Conservation (phyloP, 495 filamentous ascomycete genomes). For the Talaromyces thailandensis region DNA sequence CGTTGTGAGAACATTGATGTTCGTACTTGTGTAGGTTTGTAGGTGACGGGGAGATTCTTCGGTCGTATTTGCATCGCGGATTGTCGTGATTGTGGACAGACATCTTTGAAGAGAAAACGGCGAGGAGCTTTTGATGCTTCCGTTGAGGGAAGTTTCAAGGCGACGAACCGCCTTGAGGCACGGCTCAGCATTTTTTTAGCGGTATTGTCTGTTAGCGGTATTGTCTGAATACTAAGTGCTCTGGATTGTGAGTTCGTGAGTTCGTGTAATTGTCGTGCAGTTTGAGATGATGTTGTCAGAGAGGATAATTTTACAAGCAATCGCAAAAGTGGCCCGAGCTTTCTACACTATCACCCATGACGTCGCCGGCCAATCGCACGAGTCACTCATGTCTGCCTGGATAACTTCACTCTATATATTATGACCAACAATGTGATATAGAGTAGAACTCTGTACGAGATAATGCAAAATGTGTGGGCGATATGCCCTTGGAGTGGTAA, state of each 20-base stretch:
- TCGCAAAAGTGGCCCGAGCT: constrained; percentile 5
- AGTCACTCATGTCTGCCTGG: background rate
- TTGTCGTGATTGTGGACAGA: background rate
- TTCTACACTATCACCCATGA: constrained; percentile 1
- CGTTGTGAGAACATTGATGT: constrained; percentile 18
- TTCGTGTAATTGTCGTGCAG: background rate
- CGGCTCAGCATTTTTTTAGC: constrained; percentile 2
- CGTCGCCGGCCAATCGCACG: background rate
- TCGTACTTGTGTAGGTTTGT: constrained; percentile 6
- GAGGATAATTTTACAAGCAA: background rate
- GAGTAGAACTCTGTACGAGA: background rate
- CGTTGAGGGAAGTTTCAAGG: background rate
- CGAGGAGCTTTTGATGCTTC: background rate
- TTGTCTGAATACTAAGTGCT: no score
- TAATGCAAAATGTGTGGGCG: constrained; percentile 64
- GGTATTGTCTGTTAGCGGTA: no score
- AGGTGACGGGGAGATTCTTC: background rate
- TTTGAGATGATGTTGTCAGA: background rate
- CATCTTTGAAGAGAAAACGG: background rate
- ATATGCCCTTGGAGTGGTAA: constrained; percentile 71
- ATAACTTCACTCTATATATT: background rate
- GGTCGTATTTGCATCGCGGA: constrained; percentile 19
- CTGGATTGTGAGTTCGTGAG: background rate
- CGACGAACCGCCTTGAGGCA: background rate
- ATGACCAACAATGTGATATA: background rate